Conservation (phyloP, 176 grass and related monocot genomes). For the Canna indica region DNA sequence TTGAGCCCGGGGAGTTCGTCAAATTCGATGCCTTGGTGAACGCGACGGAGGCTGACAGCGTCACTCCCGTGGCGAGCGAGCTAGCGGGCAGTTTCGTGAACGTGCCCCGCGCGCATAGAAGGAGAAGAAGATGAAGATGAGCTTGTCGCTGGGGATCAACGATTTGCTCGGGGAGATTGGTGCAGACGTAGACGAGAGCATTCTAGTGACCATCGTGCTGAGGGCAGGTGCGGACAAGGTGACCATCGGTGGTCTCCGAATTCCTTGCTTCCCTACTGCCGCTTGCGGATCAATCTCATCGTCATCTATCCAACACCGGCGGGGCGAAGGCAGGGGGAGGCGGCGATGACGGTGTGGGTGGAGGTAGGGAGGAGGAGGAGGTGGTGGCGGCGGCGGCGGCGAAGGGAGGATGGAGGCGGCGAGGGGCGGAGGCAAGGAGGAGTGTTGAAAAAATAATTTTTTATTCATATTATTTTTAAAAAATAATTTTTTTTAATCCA, state of each 20-base stretch:
- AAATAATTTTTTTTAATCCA: too few relatives aligned
- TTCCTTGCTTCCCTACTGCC: too few relatives aligned
- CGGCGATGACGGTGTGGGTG: too few relatives aligned
- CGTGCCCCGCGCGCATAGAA: conserved; percentile 36
- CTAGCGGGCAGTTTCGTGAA: conserved; percentile 45
- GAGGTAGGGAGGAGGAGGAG: too few relatives aligned
- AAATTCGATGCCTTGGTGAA: conserved; percentile 51
- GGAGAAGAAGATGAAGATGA: conserved; percentile 27
- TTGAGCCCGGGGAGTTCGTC: conserved; percentile 20
- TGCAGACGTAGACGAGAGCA: conserved; percentile 32
- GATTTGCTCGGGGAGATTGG: conserved; percentile 40
- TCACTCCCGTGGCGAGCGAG: conserved; percentile 20
- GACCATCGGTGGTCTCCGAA: conserved; percentile 31
- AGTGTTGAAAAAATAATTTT: too few relatives aligned
- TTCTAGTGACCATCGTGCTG: conserved; percentile 38
- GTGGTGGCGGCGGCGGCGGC: too few relatives aligned
- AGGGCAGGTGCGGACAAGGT: conserved; percentile 29
- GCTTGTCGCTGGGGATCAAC: conserved; percentile 32
- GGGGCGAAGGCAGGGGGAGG: too few relatives aligned
- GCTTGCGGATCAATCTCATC: too few relatives aligned
- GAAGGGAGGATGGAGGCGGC: too few relatives aligned
- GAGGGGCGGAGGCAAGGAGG: too few relatives aligned
- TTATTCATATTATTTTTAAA: too few relatives aligned
- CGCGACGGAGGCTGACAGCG: conserved; percentile 22
- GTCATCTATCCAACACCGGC: too few relatives aligned